These are phyloP conservation scores for Melanogaster broomeanus DNA, from an alignment of 768 basidiomycete genomes.

Conservation along the genomic window DNA sequence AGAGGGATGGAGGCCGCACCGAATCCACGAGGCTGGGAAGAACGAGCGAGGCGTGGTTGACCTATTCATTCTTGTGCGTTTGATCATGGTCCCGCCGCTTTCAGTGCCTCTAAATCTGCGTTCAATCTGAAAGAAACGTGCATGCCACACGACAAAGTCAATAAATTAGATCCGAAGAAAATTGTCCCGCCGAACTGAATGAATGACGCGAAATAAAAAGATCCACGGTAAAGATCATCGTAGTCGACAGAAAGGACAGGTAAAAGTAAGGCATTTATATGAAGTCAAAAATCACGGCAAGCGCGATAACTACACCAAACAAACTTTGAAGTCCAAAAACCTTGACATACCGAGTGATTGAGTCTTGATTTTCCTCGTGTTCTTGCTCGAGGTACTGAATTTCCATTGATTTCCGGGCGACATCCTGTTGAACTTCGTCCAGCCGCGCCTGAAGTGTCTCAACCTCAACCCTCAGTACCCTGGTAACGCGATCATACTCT, in stretches of 20 bases:
- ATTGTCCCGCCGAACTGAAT: conserved; percentile 10
- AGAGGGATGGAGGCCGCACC: conserved; percentile 28
- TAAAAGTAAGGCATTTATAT: conserved; percentile 36
- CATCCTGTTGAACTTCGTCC: conserved; percentile 58
- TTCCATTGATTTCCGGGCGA: conserved; percentile 76
- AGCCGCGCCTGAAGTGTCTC: conserved; percentile 50
- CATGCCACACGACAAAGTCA: conserved; percentile 30
- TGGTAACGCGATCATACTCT: conserved; percentile 60
- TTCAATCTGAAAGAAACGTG: conserved; percentile 55
- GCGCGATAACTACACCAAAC: conserved; percentile 49
- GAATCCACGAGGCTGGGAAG: conserved; percentile 36
- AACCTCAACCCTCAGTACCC: conserved; percentile 56
- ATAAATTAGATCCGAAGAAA: conserved; percentile 36
- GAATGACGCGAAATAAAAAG: conserved; percentile 15
- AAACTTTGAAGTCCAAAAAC: conserved; percentile 61
- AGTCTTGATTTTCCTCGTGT: conserved; percentile 73
- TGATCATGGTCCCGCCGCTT: conserved; percentile 31
- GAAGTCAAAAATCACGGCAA: conserved; percentile 57
- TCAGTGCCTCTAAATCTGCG: conserved; percentile 59
- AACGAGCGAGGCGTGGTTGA: conserved; percentile 4
- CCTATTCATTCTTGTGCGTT: conserved; percentile 8
- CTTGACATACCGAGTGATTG: conserved; percentile 76
- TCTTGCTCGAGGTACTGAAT: conserved; percentile 79
- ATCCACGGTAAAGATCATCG: conserved; percentile 18
- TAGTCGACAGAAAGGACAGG: conserved; percentile 3